Evolutionary conservation across 192 early-diverging fungal genomes (phyloP), one percentile per base, ranked within the genome.

Genomic region (Anaeromyces robustus): DNA sequence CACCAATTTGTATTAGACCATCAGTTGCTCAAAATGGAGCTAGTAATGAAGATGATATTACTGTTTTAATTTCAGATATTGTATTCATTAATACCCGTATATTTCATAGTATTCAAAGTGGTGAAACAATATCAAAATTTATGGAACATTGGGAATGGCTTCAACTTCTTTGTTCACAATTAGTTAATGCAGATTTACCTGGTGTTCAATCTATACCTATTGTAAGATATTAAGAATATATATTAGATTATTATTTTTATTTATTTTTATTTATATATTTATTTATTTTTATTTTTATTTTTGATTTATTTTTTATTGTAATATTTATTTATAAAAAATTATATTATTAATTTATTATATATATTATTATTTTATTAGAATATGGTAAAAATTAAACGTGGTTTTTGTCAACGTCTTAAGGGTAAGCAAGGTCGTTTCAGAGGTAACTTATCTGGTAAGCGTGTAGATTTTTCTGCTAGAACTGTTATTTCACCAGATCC

Each of bases 401-500:
- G 98, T 80, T 93, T 98, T 78, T 95, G 94, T 80, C 98, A 99
- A 87, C 90, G 98, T 34, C 85, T 99, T 79, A 99, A 99, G 89
- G 98, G 98, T 77, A 99, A 99, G 83, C 94, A 97, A 81, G 98
- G 98, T 80, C 94, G 98, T 78, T 98, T 99, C 89, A 93, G 98
- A 82, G 98, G 98, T 77, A 99, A 99, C 80, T 87, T 99, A 79
- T 96, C 95, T 2, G 98, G 98, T 80, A 99, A 99, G 89, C 96
- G 98, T 85, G 98, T 99, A 11, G 97, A 99, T 86, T 99, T 98
- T 82, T 97, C 96, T 37, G 97, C 94, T 5, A 91, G 98, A 84
- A 99, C 98, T 5, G 98, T 99, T 79, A 99, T 99, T 86, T 97
- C 96, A 11, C 97, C 97, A 12, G 98, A 99, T 83, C 98, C 98